These are phyloP conservation scores for Mortierella sp. DNA, from an alignment of 371 early-diverging fungal species.

Conservation along the genomic window DNA sequence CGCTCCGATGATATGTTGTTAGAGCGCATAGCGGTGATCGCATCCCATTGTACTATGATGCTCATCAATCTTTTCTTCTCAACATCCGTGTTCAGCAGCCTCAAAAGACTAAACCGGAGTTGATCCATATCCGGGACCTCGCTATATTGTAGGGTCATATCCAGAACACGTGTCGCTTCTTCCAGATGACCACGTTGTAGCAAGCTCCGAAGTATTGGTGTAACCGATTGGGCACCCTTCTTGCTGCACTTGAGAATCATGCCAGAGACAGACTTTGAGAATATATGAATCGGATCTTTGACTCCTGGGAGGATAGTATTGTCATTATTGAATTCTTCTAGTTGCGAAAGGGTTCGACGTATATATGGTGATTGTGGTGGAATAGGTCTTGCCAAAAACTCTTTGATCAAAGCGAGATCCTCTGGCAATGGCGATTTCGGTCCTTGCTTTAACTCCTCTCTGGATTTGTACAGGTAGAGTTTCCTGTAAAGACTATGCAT, in stretches of 20 bases:
- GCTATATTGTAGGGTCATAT: constrained; percentile 19
- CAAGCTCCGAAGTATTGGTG: constrained; percentile 22
- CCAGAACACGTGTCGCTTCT: constrained; percentile 32
- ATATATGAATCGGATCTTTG: constrained; percentile 1
- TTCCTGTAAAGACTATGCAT: constrained; percentile 19
- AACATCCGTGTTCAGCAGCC: not conserved
- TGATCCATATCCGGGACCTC: constrained; percentile 12
- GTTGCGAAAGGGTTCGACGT: not conserved
- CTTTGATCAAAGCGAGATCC: not conserved
- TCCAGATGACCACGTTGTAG: constrained; percentile 7
- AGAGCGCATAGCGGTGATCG: not conserved
- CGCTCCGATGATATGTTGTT: not conserved
- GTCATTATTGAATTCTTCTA: not conserved
- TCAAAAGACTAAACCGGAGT: constrained; percentile 22
- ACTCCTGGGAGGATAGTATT: not conserved
- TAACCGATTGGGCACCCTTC: not conserved
- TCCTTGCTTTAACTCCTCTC: not conserved
- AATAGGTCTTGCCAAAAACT: not conserved
- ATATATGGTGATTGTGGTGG: constrained; percentile 4
- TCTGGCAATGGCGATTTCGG: not conserved
- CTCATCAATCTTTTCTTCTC: not conserved
- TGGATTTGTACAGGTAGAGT: constrained; percentile 7
- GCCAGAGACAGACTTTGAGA: constrained; percentile 27
- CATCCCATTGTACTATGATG: constrained; percentile 27
- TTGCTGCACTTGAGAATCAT: constrained; percentile 18